Base-by-base conservation (phyloP, 208 protist genomes). In the Trypanosoma melophagium region DNA sequence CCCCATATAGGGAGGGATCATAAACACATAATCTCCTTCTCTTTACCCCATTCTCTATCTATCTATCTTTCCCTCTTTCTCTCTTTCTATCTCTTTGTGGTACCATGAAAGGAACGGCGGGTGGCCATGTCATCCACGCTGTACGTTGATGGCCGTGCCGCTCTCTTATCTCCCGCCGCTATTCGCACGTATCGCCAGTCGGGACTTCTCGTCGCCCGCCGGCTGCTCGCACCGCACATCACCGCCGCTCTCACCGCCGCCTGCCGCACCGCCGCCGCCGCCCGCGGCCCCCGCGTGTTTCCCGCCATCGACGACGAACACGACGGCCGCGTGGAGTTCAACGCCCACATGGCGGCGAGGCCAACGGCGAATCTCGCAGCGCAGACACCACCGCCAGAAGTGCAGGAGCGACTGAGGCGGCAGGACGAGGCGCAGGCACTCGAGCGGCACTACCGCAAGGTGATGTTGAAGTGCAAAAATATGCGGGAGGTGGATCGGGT, bases 111-210 rank as follows among this genome's bases (percentile, higher is more conserved):
- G 14, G 16, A 60, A 50, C 17, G 42, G 14, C 10, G 22, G 0
- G 58, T 53, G 0, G 31, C 38, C 12, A 53, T 60, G 61, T 44
- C 24, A 28, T 8, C 63, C 42, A 52, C 69, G 25, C 60, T 76
- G 63, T 72, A 73, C 21, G 80, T 92, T 38, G 62, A 76, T 44
- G 77, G 77, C 21, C 76, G 64, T 45, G 38, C 67, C 5, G 79
- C 63, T 9, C 74, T 84, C 21, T 49, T 84, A 47, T 75, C 77
- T 1, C 73, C 83, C 24, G 74, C 51, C 8, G 75, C 75, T 21
- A 76, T 93, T 50, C 76, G 84, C 21, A 76, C 70, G 31, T 93
- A 88, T 62, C 79, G 87, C 22, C 80, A 89, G 47, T 63, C 82
- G 53, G 87, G 87, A 38, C 44, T 85, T 35, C 52, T 93, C 35